These are phyloP conservation scores for Candida sithepensis DNA, from an alignment of 805 yeast species.

Conservation along the genomic window DNA sequence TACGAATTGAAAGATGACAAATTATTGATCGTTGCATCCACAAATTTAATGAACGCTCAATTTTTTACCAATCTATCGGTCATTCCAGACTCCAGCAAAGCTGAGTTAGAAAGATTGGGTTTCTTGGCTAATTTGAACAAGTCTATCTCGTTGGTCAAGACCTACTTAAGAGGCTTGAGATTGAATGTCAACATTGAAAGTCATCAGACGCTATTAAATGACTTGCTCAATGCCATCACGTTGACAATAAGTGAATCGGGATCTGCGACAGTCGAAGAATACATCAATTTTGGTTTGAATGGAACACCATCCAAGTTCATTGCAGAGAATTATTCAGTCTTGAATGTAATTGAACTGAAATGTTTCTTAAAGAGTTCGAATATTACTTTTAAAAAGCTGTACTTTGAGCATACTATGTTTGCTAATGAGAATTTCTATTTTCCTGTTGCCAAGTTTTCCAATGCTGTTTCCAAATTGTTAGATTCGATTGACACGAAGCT, in stretches of 20 bases:
- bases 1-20: slow-evolving; percentile 37
- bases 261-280: slow-evolving; percentile 41
- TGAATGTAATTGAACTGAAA: slow-evolving; percentile 51
- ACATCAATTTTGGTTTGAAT: slow-evolving; percentile 44
- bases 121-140: slow-evolving; percentile 10
- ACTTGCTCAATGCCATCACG: slow-evolving; percentile 36
- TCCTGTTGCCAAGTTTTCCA: slow-evolving; percentile 43
- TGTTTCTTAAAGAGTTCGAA: slow-evolving; percentile 54
- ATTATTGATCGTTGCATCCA: slow-evolving; percentile 40
- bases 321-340: slow-evolving; percentile 41
- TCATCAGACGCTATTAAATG: slow-evolving; percentile 39
- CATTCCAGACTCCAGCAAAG: slow-evolving; percentile 33
- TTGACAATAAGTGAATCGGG: slow-evolving; percentile 39
- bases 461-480: slow-evolving; percentile 29
- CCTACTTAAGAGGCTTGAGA: slow-evolving; percentile 31
- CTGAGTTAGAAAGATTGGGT: slow-evolving; percentile 14
- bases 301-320: slow-evolving; percentile 41
- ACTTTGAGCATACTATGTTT: slow-evolving; percentile 63
- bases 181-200: slow-evolving; percentile 37
- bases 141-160: slow-evolving; percentile 35
- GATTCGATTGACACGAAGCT: slow-evolving; percentile 11
- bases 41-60: slow-evolving; percentile 44
- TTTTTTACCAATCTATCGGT: slow-evolving; percentile 43
- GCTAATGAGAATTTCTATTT: slow-evolving; percentile 46
- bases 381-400: slow-evolving; percentile 56